Base-by-base conservation (phyloP, 176 grass and related monocot genomes). In the Lolium rigidum region DNA sequence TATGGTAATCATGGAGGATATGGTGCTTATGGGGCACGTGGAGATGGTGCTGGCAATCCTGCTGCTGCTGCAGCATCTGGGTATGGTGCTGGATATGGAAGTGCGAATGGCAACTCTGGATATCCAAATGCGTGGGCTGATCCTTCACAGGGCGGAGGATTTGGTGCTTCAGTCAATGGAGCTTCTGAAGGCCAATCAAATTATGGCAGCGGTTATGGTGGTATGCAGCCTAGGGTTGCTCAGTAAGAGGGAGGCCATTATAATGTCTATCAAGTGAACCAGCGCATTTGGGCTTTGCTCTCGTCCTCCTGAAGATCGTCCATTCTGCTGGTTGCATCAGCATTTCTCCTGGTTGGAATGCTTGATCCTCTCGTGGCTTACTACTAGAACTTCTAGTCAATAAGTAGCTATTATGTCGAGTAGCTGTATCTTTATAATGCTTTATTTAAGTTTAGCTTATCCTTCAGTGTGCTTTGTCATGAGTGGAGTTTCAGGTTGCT, bases 181-280 rank as follows among this genome's bases (percentile, higher is more conserved):
- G 86, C 85, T 70, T 65, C 94, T 57, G 94, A 92, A 50, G 91
- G 90, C 17, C 86, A 91, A 60, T 88, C 82, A 89, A 89, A 82
- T 81, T 99, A 99, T 86, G 92, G 94, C 26, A 76, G 91, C 47
- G 92, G 79, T 76, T 99, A 97, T 85, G 97, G 92, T 86, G 83
- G 90, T 57, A 60, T 87, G 82, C 97, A 99, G 80, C 74, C 88
- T 58, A 96, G 97, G 92, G 92, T 91, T 66, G 87, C 92, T 88
- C 94, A 99, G 90, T 95, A 84, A 89, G 55, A 63, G 28, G 82
- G 28, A 85, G 54, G 63, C 62, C 20, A 77, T 80, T 79, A 74
- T 16, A 80, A 82, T 17, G 13, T 80, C 22, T 37, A 52, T 76
- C 76, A 84, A 28, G 58, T 52, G 81, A 88, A 70, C 85, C 70